Conservation (phyloP, 441 rosid genomes). For the Arabidopsis hybrid region DNA sequence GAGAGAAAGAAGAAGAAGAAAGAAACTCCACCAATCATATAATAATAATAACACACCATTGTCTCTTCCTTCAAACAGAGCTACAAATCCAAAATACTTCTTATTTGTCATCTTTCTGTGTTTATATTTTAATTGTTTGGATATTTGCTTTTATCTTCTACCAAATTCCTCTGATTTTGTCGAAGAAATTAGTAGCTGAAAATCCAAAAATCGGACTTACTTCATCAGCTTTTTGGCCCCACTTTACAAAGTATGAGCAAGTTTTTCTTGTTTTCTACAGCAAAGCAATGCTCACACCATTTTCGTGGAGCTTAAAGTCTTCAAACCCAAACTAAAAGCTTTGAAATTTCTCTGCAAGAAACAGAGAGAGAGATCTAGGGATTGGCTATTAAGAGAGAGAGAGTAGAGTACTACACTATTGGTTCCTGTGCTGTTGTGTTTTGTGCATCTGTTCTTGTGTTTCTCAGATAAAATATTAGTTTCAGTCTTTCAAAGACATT, state of each 20-base stretch:
- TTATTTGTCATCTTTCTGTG: background rate
- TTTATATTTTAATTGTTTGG: constrained; percentile 24
- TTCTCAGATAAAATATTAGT: constrained; percentile 23
- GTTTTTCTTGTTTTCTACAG: constrained; percentile 43
- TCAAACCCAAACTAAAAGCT: constrained; percentile 29
- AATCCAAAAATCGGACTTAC: constrained; percentile 35
- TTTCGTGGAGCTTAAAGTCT: constrained; percentile 43
- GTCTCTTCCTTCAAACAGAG: constrained; percentile 39
- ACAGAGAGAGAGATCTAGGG: constrained; percentile 34
- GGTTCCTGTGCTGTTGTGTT: constrained; percentile 47
- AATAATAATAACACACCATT: constrained; percentile 28
- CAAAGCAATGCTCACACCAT: constrained; percentile 46
- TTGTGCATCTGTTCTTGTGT: constrained; percentile 46
- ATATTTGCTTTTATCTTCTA: constrained; percentile 27
- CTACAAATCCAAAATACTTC: constrained; percentile 37
- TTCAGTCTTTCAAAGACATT: constrained; percentile 34
- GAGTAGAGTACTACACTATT: constrained; percentile 6
- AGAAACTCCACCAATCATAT: constrained; percentile 33
- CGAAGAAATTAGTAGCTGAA: background rate
- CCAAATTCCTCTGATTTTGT: constrained; percentile 25
- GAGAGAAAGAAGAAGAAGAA: constrained; percentile 27
- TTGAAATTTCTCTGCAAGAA: constrained; percentile 32
- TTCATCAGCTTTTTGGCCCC: constrained; percentile 36
- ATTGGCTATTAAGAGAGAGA: constrained; percentile 42
- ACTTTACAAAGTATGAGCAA: constrained; percentile 25